Conservation (phyloP, 345 rosid genomes). For the Mallotus nudiflorus region DNA sequence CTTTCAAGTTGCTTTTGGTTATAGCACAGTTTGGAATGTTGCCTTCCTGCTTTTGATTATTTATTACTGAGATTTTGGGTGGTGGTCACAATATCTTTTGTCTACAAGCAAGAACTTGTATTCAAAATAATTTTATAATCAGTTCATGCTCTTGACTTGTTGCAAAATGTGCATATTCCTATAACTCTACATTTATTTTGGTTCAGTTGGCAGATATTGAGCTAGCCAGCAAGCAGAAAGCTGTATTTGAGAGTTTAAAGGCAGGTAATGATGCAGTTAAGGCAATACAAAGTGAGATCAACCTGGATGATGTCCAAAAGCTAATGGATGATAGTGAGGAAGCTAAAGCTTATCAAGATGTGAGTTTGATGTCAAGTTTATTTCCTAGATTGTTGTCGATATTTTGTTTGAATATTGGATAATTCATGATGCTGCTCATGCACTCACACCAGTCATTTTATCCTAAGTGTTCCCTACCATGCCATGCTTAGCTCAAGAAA, state of each 20-base stretch:
- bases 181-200: background rate
- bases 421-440: background rate
- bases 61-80: background rate
- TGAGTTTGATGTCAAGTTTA: slow-evolving; percentile 37
- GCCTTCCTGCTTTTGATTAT: background rate
- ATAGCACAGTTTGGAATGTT: background rate
- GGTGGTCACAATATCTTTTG: background rate
- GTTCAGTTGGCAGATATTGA: slow-evolving; percentile 90
- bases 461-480: too few relatives aligned
- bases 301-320: slow-evolving; percentile 87
- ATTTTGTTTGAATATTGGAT: background rate
- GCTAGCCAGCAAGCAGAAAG: slow-evolving; percentile 89
- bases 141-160: background rate
- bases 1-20: too few relatives aligned
- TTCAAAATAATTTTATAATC: background rate
- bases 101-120: background rate
- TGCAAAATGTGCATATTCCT: background rate
- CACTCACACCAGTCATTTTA: too few relatives aligned
- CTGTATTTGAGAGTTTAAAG: slow-evolving; percentile 91
- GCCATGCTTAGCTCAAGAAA: too few relatives aligned
- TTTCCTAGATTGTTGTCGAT: background rate
- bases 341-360: slow-evolving; percentile 96
- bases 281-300: slow-evolving; percentile 87
- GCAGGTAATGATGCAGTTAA: slow-evolving; percentile 77
- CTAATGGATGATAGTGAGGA: slow-evolving; percentile 93